These are phyloP conservation scores for Clarireedia paspali DNA, from an alignment of 2,329 filamentous ascomycete species.

Conservation along the genomic window DNA sequence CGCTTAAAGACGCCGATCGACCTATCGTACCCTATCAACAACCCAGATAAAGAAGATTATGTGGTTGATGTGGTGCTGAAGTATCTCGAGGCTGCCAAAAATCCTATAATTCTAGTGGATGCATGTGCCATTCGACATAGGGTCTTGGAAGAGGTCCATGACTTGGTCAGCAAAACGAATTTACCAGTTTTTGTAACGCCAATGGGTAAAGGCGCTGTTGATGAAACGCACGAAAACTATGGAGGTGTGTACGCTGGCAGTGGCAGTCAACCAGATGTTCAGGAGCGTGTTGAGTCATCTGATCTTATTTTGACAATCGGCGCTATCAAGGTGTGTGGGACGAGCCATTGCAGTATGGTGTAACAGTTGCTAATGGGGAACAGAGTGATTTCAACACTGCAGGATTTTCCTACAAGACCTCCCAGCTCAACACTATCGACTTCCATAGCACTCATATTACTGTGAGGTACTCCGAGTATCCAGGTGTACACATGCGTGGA, in stretches of 20 bases:
- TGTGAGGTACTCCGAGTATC: slow-evolving; percentile 73
- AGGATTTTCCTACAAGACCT: slow-evolving; percentile 74
- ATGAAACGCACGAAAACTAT: slow-evolving; percentile 68
- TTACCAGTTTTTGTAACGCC: slow-evolving; percentile 82
- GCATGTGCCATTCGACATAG: slow-evolving; percentile 74
- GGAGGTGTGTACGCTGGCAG: slow-evolving; percentile 81
- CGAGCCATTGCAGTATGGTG: background rate
- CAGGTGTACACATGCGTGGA: slow-evolving; percentile 67
- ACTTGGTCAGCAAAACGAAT: slow-evolving; percentile 62
- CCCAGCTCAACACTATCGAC: slow-evolving; percentile 70
- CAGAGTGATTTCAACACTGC: slow-evolving; percentile 76
- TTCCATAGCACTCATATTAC: slow-evolving; percentile 68
- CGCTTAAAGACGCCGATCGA: slow-evolving; percentile 65
- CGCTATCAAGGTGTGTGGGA: slow-evolving; percentile 39
- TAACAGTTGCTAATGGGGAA: background rate
- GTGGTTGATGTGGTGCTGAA: slow-evolving; percentile 74
- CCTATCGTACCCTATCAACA: slow-evolving; percentile 55
- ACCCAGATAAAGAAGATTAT: slow-evolving; percentile 66
- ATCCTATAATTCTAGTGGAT: slow-evolving; percentile 74
- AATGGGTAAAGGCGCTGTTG: slow-evolving; percentile 80
- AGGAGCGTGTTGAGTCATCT: slow-evolving; percentile 56
- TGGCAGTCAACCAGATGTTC: slow-evolving; percentile 59
- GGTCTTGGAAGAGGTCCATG: slow-evolving; percentile 63
- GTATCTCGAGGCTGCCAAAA: slow-evolving; percentile 64
- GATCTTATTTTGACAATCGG: slow-evolving; percentile 68